phyloP scores from a whole-genome alignment of 1,284 basidiomycete species.

The Leccinum subrobustum region DNA sequence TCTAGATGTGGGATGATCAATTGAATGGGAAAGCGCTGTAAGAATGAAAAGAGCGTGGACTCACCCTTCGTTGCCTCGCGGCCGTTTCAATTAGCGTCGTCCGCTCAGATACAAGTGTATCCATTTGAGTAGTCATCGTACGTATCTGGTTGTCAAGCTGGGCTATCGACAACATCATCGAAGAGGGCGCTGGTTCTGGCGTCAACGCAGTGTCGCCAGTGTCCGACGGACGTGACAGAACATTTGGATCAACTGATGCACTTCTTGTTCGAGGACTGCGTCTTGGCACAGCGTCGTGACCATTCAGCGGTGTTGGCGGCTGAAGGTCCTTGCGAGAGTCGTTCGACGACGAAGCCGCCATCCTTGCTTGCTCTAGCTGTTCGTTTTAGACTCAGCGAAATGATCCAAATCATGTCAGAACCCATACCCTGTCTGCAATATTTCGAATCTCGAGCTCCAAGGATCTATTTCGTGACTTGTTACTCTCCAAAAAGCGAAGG shows the following conservation, averaged over 20 bases:
- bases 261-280: constrained; percentile 21
- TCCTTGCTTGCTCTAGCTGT: constrained; percentile 26
- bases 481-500: constrained; percentile 40
- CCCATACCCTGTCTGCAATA: constrained; percentile 39
- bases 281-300: background rate
- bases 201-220: background rate
- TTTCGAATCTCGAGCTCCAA: constrained; percentile 47
- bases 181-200: constrained; percentile 3
- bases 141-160: constrained; percentile 38
- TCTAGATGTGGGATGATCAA: constrained; percentile 4
- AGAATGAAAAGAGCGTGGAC: background rate
- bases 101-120: constrained; percentile 39
- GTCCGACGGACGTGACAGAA: constrained; percentile 6
- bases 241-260: constrained; percentile 25
- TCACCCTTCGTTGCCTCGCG: constrained; percentile 26
- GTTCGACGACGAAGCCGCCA: constrained; percentile 1
- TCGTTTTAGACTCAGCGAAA: background rate
- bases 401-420: background rate
- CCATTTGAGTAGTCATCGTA: constrained; percentile 34
- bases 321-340: background rate
- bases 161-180: constrained; percentile 15
- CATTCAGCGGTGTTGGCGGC: background rate
- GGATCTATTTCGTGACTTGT: constrained; percentile 40
- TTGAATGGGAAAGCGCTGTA: background rate
- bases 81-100: constrained; percentile 29